Percentiles rank a stretch among this genome's conserved stretches.
These are phyloP conservation scores for Cyclotella atomus DNA, from an alignment of 108 stramenopile genomes.

Conservation along the genomic window DNA sequence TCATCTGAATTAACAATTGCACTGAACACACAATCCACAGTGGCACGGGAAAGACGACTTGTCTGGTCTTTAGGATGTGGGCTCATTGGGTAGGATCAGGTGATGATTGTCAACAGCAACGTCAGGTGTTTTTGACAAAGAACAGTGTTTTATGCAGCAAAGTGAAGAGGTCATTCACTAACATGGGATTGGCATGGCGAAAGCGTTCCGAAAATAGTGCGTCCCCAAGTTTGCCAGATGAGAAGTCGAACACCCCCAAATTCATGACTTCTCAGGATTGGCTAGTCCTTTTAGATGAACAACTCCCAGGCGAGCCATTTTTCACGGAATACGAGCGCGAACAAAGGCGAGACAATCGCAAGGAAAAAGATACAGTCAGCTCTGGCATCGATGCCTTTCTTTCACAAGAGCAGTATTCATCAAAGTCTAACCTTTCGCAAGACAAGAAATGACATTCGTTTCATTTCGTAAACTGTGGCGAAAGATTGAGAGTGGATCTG, in stretches of 20 bases:
- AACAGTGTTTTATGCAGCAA: slow-evolving; percentile 47
- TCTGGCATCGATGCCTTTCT: slow-evolving; percentile 48
- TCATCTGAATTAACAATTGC: neutral
- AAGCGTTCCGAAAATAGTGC: neutral
- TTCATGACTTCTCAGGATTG: slow-evolving; percentile 55
- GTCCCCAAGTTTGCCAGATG: neutral
- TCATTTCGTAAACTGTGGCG: slow-evolving; percentile 43
- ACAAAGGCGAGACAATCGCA: slow-evolving; percentile 27
- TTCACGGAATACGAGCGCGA: slow-evolving; percentile 41
- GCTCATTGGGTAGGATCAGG: slow-evolving; percentile 21
- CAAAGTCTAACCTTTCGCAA: neutral
- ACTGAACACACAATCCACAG: no score
- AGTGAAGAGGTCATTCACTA: slow-evolving; percentile 52
- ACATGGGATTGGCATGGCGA: slow-evolving; percentile 56
- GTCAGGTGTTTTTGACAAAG: slow-evolving; percentile 57
- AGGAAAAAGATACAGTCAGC: slow-evolving; percentile 44
- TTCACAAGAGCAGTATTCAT: neutral
- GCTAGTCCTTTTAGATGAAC: slow-evolving; percentile 43
- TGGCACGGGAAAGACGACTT: slow-evolving; percentile 58
- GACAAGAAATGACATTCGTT: slow-evolving; percentile 46
- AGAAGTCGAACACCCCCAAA: slow-evolving; percentile 8
- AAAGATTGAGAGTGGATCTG: slow-evolving; percentile 28
- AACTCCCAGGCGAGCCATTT: slow-evolving; percentile 42
- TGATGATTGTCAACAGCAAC: slow-evolving; percentile 18
- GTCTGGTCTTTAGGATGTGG: slow-evolving; percentile 59